Evolutionary conservation across 2,329 filamentous ascomycete species (phyloP), one percentile per base, ranked within the genome.

Genomic region (Graphilbum fragrans): DNA sequence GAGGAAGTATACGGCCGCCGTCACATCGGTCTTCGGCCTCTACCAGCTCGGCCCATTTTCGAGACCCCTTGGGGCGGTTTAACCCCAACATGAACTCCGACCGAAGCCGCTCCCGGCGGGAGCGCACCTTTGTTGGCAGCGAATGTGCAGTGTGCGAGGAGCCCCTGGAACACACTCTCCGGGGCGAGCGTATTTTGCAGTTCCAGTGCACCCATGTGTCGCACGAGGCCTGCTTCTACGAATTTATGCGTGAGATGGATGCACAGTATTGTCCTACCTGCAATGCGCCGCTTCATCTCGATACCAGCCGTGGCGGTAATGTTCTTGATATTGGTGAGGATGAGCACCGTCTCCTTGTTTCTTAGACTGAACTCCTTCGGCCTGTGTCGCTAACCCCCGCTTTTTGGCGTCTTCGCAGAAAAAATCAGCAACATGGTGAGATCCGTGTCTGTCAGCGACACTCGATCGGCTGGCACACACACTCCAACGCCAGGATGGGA

Each of bases 181-280:
- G 85, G 39, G 92, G 92, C 45, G 92, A 98, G 65, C 80, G 87
- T 50, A 87, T 98, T 47, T 69, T 98, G 41, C 92, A 96, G 58
- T 92, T 98, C 55, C 93, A 88, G 6, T 98, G 92, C 62, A 77
- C 81, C n/a, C 92, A 98, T 62, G 90, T 98, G 45, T 87, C 90
- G 11, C 92, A 98, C 58, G 92, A 96, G 61, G 92, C 90, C 29
- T 98, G 92, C 63, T 96, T 98, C 58, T 96, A 96, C 64, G 92
- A 98, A 62, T 95, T 93, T 58, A 94, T 98, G 53, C 84, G 86
- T 55, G 90, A 95, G 56, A 84, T 90, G 45, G 88, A 96, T 51
- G 85, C 85, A 41, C 87, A 96, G 55, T 88, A 86, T 55, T 98
- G 92, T 62, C 92, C 92, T 22, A 83, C 85, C 49, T 98, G 92